Percentiles rank a stretch among this genome's conserved stretches.
These are phyloP conservation scores for Coemansia sp. DNA, from an alignment of 192 early-diverging fungal genomes.

Conservation along the genomic window DNA sequence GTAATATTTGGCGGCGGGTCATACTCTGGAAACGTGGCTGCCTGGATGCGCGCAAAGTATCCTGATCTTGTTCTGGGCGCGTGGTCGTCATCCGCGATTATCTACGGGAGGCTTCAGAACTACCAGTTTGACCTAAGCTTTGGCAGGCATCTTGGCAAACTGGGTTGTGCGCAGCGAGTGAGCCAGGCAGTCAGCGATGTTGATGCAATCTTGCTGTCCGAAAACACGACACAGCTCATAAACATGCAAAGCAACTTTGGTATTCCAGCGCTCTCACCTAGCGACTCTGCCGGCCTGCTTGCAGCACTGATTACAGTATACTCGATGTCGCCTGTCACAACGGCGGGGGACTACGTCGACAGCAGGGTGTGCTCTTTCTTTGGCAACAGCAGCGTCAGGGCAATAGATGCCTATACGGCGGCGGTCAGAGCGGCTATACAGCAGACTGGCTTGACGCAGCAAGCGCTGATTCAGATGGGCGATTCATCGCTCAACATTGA, in stretches of 20 bases:
- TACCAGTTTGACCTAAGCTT: constrained; percentile 59
- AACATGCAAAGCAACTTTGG: constrained; percentile 23
- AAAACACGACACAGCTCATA: constrained; percentile 2
- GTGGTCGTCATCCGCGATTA: constrained; percentile 66
- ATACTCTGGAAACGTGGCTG: constrained; percentile 69
- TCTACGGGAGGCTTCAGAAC: constrained; percentile 56
- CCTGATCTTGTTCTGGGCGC: constrained; percentile 63
- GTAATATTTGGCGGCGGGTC: constrained; percentile 71
- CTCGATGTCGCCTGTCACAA: constrained; percentile 19
- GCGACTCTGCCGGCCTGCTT: constrained; percentile 31
- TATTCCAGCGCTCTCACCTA: constrained; percentile 20
- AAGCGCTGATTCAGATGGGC: constrained; percentile 22
- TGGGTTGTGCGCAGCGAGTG: constrained; percentile 25
- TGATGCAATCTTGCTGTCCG: constrained; percentile 37
- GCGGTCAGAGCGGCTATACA: constrained; percentile 19
- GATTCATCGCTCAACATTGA: constrained; percentile 31
- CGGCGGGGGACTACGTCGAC: constrained; percentile 1
- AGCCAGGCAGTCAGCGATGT: constrained; percentile 39
- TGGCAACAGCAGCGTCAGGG: constrained; percentile 2
- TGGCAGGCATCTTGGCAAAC: constrained; percentile 34
- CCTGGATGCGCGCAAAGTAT: constrained; percentile 68
- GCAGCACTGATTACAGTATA: constrained; percentile 16
- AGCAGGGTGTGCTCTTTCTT: constrained; percentile 31
- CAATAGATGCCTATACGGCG: constrained; percentile 22
- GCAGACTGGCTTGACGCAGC: constrained; percentile 16